phyloP scores from a whole-genome alignment of 805 yeast species.

The Cyberlindnera bimundalis region DNA sequence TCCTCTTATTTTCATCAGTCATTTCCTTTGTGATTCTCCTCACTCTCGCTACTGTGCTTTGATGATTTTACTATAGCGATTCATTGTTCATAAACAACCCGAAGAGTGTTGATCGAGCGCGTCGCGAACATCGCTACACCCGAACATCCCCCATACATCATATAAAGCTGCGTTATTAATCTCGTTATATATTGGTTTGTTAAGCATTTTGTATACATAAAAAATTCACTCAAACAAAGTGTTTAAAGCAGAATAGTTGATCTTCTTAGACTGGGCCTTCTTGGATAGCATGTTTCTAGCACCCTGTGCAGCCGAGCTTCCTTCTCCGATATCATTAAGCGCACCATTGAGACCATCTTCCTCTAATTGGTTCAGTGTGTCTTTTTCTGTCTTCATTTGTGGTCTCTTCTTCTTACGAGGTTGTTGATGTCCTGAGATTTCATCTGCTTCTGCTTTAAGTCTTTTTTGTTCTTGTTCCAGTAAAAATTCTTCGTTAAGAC shows the following conservation, averaged over 20 bases:
- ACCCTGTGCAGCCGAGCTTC: slow-evolving; percentile 64
- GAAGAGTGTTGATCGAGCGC: no score
- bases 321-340: slow-evolving; percentile 42
- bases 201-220: no score
- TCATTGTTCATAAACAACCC: no score
- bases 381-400: slow-evolving; percentile 27
- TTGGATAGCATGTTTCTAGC: slow-evolving; percentile 74
- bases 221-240: slow-evolving; percentile 34
- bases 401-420: slow-evolving; percentile 49
- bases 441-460: slow-evolving; percentile 82
- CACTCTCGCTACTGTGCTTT: no score
- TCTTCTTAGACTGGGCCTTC: slow-evolving; percentile 79
- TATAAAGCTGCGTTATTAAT: no score
- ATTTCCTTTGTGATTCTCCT: neutral
- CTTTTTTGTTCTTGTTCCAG: slow-evolving; percentile 82
- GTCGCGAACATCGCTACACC: no score
- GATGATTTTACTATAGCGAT: no score
- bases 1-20: slow-evolving; percentile 20
- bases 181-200: no score
- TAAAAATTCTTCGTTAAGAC: slow-evolving; percentile 81
- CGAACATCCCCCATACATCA: no score
- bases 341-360: slow-evolving; percentile 39
- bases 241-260: slow-evolving; percentile 81
- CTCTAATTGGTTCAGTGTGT: slow-evolving; percentile 31
- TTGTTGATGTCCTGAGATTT: slow-evolving; percentile 70